Percentiles rank a stretch among this genome's conserved stretches.
Evolutionary conservation across 192 early-diverging fungal genomes (phyloP).

Genomic region (Coemansia sp.): DNA sequence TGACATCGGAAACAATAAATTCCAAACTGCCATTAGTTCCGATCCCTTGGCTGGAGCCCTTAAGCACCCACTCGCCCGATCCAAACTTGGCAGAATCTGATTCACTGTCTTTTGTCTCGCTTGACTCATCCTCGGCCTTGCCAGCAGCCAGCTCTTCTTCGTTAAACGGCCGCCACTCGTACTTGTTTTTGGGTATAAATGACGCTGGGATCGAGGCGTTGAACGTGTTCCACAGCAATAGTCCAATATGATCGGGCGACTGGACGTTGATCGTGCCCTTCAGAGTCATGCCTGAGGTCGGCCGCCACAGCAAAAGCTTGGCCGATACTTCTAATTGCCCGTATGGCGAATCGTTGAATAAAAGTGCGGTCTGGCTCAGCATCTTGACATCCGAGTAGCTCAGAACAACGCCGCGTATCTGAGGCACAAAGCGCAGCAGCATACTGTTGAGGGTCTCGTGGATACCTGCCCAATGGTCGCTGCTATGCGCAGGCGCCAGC

Average conservation of each 20-base stretch:
- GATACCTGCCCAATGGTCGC: conserved; percentile 41
- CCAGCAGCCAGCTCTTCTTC: conserved; percentile 44
- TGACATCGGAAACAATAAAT: conserved; percentile 74
- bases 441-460: conserved; percentile 52
- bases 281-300: conserved; percentile 58
- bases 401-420: conserved; percentile 83
- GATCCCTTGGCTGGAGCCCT: conserved; percentile 64
- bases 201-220: conserved; percentile 91
- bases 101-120: conserved; percentile 21
- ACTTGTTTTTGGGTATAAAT: conserved; percentile 71
- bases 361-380: conserved; percentile 58
- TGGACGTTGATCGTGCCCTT: conserved; percentile 76
- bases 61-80: conserved; percentile 70
- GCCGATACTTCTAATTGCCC: conserved; percentile 71
- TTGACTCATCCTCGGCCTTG: conserved; percentile 8
- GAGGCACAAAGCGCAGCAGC: conserved; percentile 72
- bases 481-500: conserved; percentile 38
- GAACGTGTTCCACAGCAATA: conserved; percentile 90
- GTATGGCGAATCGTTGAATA: conserved; percentile 83
- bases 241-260: conserved; percentile 90
- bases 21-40: conserved; percentile 64
- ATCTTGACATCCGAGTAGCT: conserved; percentile 70
- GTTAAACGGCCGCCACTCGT: conserved; percentile 63
- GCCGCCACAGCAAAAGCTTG: conserved; percentile 75
- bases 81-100: conserved; percentile 31